Evolutionary conservation across 1,284 basidiomycete species (phyloP), one percentile per base, ranked within the genome.

Genomic region (Leccinum subrobustum): DNA sequence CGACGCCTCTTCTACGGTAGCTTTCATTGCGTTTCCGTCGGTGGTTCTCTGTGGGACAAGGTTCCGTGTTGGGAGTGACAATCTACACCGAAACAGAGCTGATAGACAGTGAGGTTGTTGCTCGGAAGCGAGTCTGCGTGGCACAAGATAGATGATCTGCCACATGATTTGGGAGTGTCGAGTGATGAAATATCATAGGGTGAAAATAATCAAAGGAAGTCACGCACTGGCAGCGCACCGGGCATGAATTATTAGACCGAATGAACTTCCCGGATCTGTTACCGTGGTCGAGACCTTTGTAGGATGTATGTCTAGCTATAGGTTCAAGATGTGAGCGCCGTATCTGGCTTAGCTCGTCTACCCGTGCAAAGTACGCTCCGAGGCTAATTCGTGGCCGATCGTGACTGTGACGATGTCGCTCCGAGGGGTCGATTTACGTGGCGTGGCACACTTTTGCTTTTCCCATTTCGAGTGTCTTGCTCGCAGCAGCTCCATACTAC

Each of bases 1-100:
- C 12, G 33, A 60, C 54, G 9, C 11, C 58, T 60, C 54, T 54
- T 50, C 50, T 54, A 44, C 58, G 42, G 37, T 58, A 42, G 37
- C 65, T 16, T 52, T 51, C 6, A 14, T 25, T 12, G 20, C 12
- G 9, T 47, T 54, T 27, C 27, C 52, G 20, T 48, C 4, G 35
- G 35, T 7, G 16, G 47, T 54, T 54, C 39, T 44, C 7, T 51
- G 37, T 37, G 33, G 14, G 33, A 16, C 18, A 31, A 52, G 42
- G 39, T 47, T 54, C 52, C 33, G 48, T 35, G 35, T 42, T 53
- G 47, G 25, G 20, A 25, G 51, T 35, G 37, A 16, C n/a, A n/a
- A 52, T 62, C 25, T 4, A 52, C 8, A 16, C 25, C 33, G 31
- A 25, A 16, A 7, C 52, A 39, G 47, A 64, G n/a, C 42, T 20